Base-by-base conservation (phyloP, 2,329 filamentous ascomycete genomes). In the Cryphonectria nitschkei region DNA sequence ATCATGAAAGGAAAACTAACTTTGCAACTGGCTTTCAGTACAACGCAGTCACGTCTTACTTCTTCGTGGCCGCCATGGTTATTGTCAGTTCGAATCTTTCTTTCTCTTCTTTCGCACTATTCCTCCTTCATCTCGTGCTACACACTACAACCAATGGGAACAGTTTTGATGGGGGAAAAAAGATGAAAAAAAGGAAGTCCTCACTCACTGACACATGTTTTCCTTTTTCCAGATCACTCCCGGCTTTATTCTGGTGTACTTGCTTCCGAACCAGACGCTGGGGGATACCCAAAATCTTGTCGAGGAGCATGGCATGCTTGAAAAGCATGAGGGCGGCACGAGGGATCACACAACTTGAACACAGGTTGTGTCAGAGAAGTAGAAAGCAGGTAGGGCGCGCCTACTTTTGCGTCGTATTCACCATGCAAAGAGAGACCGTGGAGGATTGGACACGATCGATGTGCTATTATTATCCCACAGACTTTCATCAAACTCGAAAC, bases 31-130 rank as follows among this genome's bases (percentile, higher is more conserved):
- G 29, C 2, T 39, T 39, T 4, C 39, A 72, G 26, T 64, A 71
- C 62, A 56, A 64, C 60, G 22, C 68, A 60, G 67, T 71, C 43
- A 71, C 65, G 0, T 65, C 65, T n/a, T 71, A 71, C 39, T 68
- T 71, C 29, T 62, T 68, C 16, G 67, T 70, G 22, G 69, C 69
- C 29, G 69, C 69, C 29, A 50, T 70, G 46, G 65, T 68, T 13
- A 68, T 68, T 22, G 56, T 60, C 56, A 60, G 56, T 60, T 22
- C 13, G 37, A 37, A 37, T 32, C n/a, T 56, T 56, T 11, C 8
- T 13, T 56, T 29, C 13, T 14, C 13, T 16, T n/a, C 8, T 14
- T 5, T 19, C 19, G 6, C 16, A n/a, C 46, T n/a, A 9, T 46
- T 39, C 11, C 14, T 43, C 41, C 41, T 16, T 43, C 41, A 43